These are phyloP conservation scores for Penicillium cinerascens DNA, from an alignment of 495 filamentous ascomycete genomes.

Conservation along the genomic window DNA sequence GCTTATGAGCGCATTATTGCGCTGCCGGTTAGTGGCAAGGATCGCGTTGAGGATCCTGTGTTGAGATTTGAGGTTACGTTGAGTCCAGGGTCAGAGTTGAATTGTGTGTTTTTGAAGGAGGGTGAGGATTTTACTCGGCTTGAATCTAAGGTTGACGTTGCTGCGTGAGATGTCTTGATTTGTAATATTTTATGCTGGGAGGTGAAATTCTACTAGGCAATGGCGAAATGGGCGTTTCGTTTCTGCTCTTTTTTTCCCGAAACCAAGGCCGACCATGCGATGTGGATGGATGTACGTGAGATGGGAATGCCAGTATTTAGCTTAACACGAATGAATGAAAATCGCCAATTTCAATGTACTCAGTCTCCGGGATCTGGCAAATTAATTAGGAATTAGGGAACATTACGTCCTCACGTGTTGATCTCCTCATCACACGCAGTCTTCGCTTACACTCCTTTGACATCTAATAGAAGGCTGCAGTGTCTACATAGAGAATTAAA, in stretches of 20 bases:
- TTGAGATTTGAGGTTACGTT: conserved; percentile 40
- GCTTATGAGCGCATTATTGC: conserved; percentile 51
- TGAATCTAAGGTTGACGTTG: not conserved
- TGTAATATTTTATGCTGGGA: not conserved
- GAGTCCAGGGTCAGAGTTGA: conserved; percentile 39
- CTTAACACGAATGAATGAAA: not conserved
- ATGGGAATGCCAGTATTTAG: not conserved
- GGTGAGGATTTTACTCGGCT: conserved; percentile 17
- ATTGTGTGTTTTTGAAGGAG: conserved; percentile 42
- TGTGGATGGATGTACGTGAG: not conserved
- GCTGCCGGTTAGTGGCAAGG: conserved; percentile 30
- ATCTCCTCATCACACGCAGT: too few species aligned
- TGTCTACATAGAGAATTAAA: too few species aligned
- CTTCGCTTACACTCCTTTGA: too few species aligned
- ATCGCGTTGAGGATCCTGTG: conserved; percentile 34
- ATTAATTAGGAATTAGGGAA: too few species aligned
- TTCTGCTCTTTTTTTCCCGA: not conserved
- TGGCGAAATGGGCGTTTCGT: not conserved
- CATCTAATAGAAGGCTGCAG: too few species aligned
- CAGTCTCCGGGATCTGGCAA: not conserved
- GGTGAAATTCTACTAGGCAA: not conserved
- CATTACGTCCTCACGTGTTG: too few species aligned
- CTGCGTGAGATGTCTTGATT: not conserved
- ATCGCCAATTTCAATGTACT: not conserved
- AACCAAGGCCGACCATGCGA: not conserved